Evolutionary conservation across 305 asterid genomes (phyloP).

Genomic region (Fraxinus xanthoxyloides): DNA sequence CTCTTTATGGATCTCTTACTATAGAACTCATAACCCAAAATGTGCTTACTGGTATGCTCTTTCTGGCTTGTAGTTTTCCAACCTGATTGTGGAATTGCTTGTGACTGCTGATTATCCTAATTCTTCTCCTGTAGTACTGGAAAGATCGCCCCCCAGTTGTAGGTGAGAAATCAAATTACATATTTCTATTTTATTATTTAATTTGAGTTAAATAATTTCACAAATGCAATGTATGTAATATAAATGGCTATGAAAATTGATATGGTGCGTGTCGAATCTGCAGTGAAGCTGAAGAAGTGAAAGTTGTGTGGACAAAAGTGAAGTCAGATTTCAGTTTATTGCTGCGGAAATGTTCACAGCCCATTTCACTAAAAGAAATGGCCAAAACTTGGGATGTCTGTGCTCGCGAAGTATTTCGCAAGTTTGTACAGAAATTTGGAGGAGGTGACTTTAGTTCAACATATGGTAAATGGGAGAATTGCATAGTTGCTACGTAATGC

Average conservation of each 20-base stretch:
- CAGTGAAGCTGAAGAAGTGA: slow-evolving; percentile 41
- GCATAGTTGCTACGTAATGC: slow-evolving; percentile 24
- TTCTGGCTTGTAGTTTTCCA: slow-evolving; percentile 35
- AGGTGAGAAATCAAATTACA: slow-evolving; percentile 35
- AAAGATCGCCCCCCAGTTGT: slow-evolving; percentile 19
- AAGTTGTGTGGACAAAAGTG: slow-evolving; percentile 43
- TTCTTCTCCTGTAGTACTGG: slow-evolving; percentile 41
- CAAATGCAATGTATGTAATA: neutral
- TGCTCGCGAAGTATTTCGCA: slow-evolving; percentile 38
- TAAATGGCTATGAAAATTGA: neutral
- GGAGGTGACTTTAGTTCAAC: slow-evolving; percentile 53
- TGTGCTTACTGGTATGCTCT: neutral
- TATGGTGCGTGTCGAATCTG: slow-evolving; percentile 14
- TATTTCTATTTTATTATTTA: neutral
- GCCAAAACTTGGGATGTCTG: slow-evolving; percentile 50
- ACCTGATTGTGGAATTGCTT: slow-evolving; percentile 36
- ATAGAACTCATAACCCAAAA: neutral
- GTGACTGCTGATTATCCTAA: slow-evolving; percentile 46
- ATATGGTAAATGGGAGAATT: slow-evolving; percentile 50
- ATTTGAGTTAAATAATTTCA: neutral
- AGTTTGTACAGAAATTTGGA: slow-evolving; percentile 40
- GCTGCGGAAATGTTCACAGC: slow-evolving; percentile 33
- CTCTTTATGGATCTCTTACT: neutral
- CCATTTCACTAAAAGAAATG: slow-evolving; percentile 42
- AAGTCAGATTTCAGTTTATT: slow-evolving; percentile 33